Evolutionary conservation across 2,329 filamentous ascomycete species (phyloP).

Genomic region (Diaporthe eres): DNA sequence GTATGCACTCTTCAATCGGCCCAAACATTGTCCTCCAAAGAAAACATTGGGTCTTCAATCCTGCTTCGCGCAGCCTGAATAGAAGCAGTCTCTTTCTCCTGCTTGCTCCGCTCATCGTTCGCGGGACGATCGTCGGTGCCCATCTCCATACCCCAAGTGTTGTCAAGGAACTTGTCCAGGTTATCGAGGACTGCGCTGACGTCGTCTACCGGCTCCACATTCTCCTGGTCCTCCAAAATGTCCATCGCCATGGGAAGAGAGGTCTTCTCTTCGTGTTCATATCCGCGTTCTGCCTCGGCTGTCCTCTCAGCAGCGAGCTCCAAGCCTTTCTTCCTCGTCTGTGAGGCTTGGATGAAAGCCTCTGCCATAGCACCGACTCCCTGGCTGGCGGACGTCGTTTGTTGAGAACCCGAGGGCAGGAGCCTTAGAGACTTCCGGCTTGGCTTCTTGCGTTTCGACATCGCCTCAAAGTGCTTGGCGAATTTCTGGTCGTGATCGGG

Average conservation of each 20-base stretch:
- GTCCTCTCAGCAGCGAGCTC: constrained; percentile 32
- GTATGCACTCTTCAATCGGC: constrained; percentile 22
- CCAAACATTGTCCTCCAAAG: constrained; percentile 38
- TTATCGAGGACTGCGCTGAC: constrained; percentile 62
- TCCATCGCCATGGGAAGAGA: not conserved
- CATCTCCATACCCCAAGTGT: constrained; percentile 52
- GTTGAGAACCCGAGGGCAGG: constrained; percentile 60
- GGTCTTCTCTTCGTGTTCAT: not conserved
- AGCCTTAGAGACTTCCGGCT: constrained; percentile 48
- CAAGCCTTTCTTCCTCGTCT: constrained; percentile 40
- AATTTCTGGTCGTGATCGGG: constrained; percentile 57
- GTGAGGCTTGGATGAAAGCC: constrained; percentile 63
- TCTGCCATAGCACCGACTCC: constrained; percentile 62
- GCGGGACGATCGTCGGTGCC: constrained; percentile 52
- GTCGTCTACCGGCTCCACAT: constrained; percentile 53
- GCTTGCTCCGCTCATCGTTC: constrained; percentile 42
- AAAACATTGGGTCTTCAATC: constrained; percentile 35
- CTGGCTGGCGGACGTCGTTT: constrained; percentile 54
- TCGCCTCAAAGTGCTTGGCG: constrained; percentile 62
- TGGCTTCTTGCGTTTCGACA: constrained; percentile 52
- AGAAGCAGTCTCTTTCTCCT: not conserved
- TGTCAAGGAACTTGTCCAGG: constrained; percentile 60
- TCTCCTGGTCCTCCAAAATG: constrained; percentile 26
- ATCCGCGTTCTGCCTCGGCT: constrained; percentile 6
- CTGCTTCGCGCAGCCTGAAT: not conserved